Evolutionary conservation across 1,284 basidiomycete species (phyloP).

Genomic region (Ceratorhiza oryzae-sativae): DNA sequence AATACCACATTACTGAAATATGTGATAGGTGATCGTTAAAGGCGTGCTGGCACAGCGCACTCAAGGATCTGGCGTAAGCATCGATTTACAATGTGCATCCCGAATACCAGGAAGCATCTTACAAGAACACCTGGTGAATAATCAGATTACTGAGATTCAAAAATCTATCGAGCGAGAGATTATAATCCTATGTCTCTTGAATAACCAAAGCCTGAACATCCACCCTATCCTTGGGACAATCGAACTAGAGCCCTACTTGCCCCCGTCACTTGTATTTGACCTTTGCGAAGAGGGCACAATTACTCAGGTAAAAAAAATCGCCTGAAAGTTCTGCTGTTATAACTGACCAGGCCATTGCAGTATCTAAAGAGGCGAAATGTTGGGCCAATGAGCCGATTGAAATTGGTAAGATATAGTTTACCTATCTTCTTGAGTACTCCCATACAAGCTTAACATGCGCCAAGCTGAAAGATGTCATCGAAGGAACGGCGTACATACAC

Average conservation of each 20-base stretch:
- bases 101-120: no score
- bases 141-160: neutral
- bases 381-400: neutral
- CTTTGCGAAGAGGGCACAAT: neutral
- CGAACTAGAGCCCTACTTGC: neutral
- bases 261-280: neutral
- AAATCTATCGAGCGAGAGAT: neutral
- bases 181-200: neutral
- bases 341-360: neutral
- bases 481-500: constrained; percentile 3
- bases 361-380: neutral
- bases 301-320: neutral
- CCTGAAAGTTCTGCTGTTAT: neutral
- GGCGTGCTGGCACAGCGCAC: no score
- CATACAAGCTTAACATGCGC: neutral
- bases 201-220: neutral
- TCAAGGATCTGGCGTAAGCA: no score
- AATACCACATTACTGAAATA: no score
- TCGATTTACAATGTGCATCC: no score
- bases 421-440: neutral
- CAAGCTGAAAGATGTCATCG: neutral
- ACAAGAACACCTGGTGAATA: neutral
- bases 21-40: no score
- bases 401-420: neutral
- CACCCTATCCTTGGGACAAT: neutral